phyloP scores from a whole-genome alignment of 108 stramenopile species.

The Discostella stelligeroides region DNA sequence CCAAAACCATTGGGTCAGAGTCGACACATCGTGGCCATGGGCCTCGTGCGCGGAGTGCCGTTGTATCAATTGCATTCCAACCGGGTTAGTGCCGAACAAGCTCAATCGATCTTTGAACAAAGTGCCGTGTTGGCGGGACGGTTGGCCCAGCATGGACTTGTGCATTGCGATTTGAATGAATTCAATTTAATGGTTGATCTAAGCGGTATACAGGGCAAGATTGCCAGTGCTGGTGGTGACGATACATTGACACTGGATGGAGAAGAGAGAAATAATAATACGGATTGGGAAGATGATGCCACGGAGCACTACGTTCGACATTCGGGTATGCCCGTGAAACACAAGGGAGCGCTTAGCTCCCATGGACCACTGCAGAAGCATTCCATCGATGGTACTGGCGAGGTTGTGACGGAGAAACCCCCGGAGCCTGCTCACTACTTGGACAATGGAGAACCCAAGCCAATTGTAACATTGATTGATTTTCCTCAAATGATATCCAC shows the following conservation, averaged over 20 bases:
- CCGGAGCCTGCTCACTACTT: slow-evolving; percentile 68
- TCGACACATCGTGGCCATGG: slow-evolving; percentile 94
- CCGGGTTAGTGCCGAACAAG: slow-evolving; percentile 83
- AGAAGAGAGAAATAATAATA: slow-evolving; percentile 6
- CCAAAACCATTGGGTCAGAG: slow-evolving; percentile 93
- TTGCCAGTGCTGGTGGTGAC: slow-evolving; percentile 18
- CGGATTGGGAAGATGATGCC: slow-evolving; percentile 59
- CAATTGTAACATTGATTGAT: slow-evolving; percentile 96
- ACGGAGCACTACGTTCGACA: slow-evolving; percentile 82
- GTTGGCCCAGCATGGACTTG: slow-evolving; percentile 92
- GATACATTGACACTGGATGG: background rate
- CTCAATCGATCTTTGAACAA: slow-evolving; percentile 87
- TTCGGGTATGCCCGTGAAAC: slow-evolving; percentile 75
- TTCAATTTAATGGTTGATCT: slow-evolving; percentile 99
- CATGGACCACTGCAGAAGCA: slow-evolving; percentile 71
- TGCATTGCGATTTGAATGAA: slow-evolving; percentile 99
- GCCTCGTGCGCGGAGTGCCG: slow-evolving; percentile 84
- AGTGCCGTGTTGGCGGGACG: slow-evolving; percentile 70
- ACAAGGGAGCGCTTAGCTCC: slow-evolving; percentile 73
- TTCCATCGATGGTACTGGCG: slow-evolving; percentile 64
- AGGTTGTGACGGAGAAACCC: slow-evolving; percentile 55
- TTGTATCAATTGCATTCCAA: slow-evolving; percentile 88
- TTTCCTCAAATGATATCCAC: slow-evolving; percentile 99
- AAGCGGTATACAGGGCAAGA: slow-evolving; percentile 72
- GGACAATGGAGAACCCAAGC: slow-evolving; percentile 83